These are phyloP conservation scores for Steccherinum ochraceum DNA, from an alignment of 768 basidiomycete species.

Conservation along the genomic window DNA sequence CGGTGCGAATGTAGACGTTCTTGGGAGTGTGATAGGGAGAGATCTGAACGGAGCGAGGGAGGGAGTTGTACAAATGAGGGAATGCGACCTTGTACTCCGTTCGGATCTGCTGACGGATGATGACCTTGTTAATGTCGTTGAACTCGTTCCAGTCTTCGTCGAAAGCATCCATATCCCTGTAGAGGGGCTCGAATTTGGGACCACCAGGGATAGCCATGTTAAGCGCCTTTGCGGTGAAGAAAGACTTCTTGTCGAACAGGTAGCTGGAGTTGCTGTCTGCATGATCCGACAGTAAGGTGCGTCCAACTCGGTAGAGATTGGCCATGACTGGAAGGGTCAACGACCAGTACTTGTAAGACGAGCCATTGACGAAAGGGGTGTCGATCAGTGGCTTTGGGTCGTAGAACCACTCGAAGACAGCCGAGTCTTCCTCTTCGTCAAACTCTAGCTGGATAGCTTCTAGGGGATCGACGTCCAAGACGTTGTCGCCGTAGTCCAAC, in stretches of 20 bases:
- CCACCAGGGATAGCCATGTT: slow-evolving; percentile 98
- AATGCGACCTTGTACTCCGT: slow-evolving; percentile 99
- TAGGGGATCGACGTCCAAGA: slow-evolving; percentile 94
- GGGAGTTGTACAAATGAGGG: slow-evolving; percentile 97
- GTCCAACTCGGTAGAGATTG: slow-evolving; percentile 91
- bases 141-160: slow-evolving; percentile 99
- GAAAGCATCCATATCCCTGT: slow-evolving; percentile 94
- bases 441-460: slow-evolving; percentile 97
- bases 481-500: slow-evolving; percentile 98
- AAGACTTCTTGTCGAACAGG: slow-evolving; percentile 94
- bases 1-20: slow-evolving; percentile 98
- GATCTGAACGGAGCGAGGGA: slow-evolving; percentile 90
- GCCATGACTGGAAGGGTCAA: slow-evolving; percentile 93
- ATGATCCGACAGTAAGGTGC: slow-evolving; percentile 89
- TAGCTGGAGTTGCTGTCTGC: slow-evolving; percentile 88
- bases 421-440: slow-evolving; percentile 84
- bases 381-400: slow-evolving; percentile 93
- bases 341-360: slow-evolving; percentile 91
- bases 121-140: slow-evolving; percentile 99
- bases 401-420: slow-evolving; percentile 98
- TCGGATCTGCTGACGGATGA: slow-evolving; percentile 96
- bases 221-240: slow-evolving; percentile 96
- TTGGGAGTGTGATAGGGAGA: slow-evolving; percentile 91
- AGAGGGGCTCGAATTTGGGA: slow-evolving; percentile 96
- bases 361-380: slow-evolving; percentile 84